These are phyloP conservation scores for Didymella segeticola DNA, from an alignment of 2,329 filamentous ascomycete genomes.

Conservation along the genomic window DNA sequence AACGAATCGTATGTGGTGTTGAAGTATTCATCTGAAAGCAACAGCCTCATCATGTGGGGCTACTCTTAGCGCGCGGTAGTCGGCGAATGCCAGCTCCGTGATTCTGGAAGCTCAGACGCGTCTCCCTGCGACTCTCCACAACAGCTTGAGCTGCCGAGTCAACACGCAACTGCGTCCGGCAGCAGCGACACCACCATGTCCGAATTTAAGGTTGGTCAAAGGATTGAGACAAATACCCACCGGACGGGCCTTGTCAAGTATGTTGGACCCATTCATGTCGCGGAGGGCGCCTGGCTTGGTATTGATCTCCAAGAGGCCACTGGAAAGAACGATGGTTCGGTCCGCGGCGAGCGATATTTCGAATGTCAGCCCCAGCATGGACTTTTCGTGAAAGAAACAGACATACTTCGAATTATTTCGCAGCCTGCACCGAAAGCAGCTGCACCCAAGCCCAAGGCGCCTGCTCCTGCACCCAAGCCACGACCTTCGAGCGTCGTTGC, in stretches of 20 bases:
- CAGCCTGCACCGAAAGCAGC: conserved; percentile 51
- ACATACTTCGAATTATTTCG: conserved; percentile 63
- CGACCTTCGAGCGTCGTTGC: conserved; percentile 35
- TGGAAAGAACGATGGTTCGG: conserved; percentile 94
- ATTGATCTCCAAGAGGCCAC: conserved; percentile 81
- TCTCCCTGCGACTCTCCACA: conserved; percentile 10
- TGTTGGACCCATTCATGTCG: conserved; percentile 80
- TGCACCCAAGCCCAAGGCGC: conserved; percentile 21
- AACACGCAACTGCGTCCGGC: conserved; percentile 16
- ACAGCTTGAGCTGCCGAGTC: conserved; percentile 18
- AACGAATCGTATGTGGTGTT: neutral
- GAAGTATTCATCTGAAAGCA: neutral
- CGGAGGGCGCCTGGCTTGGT: conserved; percentile 85
- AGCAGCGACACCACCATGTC: conserved; percentile 28
- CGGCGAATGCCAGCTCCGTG: conserved; percentile 14
- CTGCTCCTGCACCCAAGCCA: conserved; percentile 24
- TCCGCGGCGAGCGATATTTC: conserved; percentile 88
- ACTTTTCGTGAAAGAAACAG: conserved; percentile 85
- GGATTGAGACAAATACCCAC: conserved; percentile 79
- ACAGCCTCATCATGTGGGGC: neutral
- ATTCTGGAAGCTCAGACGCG: conserved; percentile 13
- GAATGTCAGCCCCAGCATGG: conserved; percentile 73
- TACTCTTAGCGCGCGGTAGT: conserved; percentile 6
- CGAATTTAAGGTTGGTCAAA: conserved; percentile 65
- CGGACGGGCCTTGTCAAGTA: conserved; percentile 81